These are phyloP conservation scores for Neospora caninum DNA, from an alignment of 169 alveolate species.

Conservation along the genomic window DNA sequence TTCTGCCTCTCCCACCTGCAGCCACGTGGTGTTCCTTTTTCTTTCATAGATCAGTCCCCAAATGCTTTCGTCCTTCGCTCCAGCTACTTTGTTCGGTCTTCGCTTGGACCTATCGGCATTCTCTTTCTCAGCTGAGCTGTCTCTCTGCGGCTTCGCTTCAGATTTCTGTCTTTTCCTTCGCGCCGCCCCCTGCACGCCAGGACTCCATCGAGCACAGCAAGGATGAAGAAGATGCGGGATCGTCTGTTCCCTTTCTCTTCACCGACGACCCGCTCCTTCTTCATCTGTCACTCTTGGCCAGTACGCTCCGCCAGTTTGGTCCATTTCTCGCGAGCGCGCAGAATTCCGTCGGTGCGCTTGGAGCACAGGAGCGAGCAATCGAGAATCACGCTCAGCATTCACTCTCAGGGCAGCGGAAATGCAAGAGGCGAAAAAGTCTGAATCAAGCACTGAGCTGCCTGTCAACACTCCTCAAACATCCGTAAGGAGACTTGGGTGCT, in stretches of 20 bases:
- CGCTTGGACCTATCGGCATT: too few relatives aligned
- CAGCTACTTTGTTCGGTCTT: too few relatives aligned
- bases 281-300: not conserved
- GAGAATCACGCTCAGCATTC: too few relatives aligned
- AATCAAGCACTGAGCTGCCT: not conserved
- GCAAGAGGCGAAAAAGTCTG: not conserved
- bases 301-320: not conserved
- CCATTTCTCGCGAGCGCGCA: too few relatives aligned
- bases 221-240: not conserved
- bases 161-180: not conserved
- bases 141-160: not conserved
- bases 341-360: too few relatives aligned
- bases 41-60: too few relatives aligned
- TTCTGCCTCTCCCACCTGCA: too few relatives aligned
- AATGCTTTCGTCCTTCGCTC: too few relatives aligned
- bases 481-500: not conserved
- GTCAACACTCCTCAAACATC: not conserved
- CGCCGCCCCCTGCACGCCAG: not conserved
- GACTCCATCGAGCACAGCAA: not conserved
- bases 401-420: not conserved
- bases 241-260: not conserved
- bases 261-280: not conserved
- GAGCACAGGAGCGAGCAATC: too few relatives aligned
- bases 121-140: too few relatives aligned
- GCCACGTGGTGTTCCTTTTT: too few relatives aligned